Percentiles rank a stretch among this genome's conserved stretches.
These are phyloP conservation scores for Amaranthus cruentus DNA, from an alignment of 148 eudicot genomes.

Conservation along the genomic window DNA sequence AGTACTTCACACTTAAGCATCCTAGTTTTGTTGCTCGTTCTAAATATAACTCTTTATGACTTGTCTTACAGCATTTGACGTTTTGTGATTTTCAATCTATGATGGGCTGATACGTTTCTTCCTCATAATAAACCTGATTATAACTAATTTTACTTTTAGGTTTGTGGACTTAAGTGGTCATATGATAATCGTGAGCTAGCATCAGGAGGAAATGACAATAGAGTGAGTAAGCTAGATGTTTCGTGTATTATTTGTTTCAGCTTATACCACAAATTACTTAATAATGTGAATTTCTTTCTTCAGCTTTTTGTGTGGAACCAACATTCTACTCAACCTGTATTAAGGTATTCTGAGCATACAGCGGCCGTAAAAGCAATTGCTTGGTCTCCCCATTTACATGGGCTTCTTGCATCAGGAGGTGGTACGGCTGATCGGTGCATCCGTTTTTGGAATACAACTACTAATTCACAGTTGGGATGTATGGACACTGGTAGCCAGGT, in stretches of 20 bases:
- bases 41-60: background rate
- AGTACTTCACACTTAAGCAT: background rate
- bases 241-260: slow-evolving; percentile 1
- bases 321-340: slow-evolving; percentile 71
- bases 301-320: slow-evolving; percentile 94
- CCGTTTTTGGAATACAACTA: slow-evolving; percentile 90
- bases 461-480: slow-evolving; percentile 72
- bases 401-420: slow-evolving; percentile 96
- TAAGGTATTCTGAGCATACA: slow-evolving; percentile 77
- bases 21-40: background rate
- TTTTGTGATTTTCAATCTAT: background rate
- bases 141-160: slow-evolving; percentile 37
- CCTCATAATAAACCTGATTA: background rate
- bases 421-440: slow-evolving; percentile 93
- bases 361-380: slow-evolving; percentile 97
- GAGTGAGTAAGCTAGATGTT: slow-evolving; percentile 40
- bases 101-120: slow-evolving; percentile 2
- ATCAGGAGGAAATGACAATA: slow-evolving; percentile 91
- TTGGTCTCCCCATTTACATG: slow-evolving; percentile 95
- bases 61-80: background rate
- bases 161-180: slow-evolving; percentile 95
- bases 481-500: slow-evolving; percentile 98
- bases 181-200: slow-evolving; percentile 87
- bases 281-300: background rate
- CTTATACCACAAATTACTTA: background rate